Base-by-base conservation (phyloP, 148 eudicot genomes). In the Camellia lanceoleosa region DNA sequence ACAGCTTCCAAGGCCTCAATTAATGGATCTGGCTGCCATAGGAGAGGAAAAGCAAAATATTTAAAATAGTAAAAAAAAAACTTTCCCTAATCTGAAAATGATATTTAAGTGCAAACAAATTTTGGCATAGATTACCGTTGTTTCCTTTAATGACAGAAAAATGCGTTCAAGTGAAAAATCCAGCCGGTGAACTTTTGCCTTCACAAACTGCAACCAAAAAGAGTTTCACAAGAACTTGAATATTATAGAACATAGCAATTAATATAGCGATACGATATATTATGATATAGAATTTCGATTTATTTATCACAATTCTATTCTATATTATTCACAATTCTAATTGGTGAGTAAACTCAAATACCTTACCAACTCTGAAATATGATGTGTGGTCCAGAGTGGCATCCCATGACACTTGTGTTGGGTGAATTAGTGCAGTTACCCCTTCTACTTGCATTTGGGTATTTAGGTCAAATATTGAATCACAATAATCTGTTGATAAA, bases 321-420 rank as follows among this genome's bases (percentile, higher is more conserved):
- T 30, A 30, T 30, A 30, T 30, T 30, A 30, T 30, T 30, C 38
- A 30, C 38, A 30, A 6, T 19, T 19, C 12, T 15, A 68, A 19
- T 44, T 6, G 19, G 69, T 4, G 49, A 43, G 15, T 5, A 77
- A 75, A 54, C 63, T 73, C 62, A 68, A 56, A 19, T 87, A 92
- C 99, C 99, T 93, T 95, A 62, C 99, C 98, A 77, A 94, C 81
- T 88, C 91, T 92, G 60, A 92, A 91, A 83, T 81, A 91, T n/a
- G 92, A 83, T 78, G 88, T 86, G 75, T 91, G 92, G 83, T 96
- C 90, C 72, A 93, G 86, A 73, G 91, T 91, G 73, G 86, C 87
- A 84, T 93, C 98, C 99, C 99, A 96, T 3, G 99, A 91, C 51
- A 96, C 93, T 89, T 96, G 98, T 69, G 95, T 80, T 83, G 89